Conservation (phyloP, 208 protist genomes). For the Leptomonas pyrrhocoris region DNA sequence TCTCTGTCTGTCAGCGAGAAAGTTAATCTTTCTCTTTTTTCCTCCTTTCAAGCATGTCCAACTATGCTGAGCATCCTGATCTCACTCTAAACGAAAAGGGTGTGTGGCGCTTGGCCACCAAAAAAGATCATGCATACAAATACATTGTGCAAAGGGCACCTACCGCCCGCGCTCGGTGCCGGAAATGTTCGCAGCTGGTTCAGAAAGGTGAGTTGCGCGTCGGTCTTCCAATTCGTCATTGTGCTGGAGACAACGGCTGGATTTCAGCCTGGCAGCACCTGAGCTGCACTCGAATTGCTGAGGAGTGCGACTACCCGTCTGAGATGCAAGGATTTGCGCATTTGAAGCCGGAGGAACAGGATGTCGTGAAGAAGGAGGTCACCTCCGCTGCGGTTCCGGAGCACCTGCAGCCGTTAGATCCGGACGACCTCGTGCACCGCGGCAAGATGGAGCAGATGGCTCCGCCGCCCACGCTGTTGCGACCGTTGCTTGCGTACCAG, state of each 20-base stretch:
- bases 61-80: conserved; percentile 52
- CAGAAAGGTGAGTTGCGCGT: conserved; percentile 78
- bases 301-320: conserved; percentile 30
- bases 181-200: conserved; percentile 87
- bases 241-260: conserved; percentile 81
- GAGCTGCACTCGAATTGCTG: conserved; percentile 61
- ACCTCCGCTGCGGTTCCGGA: conserved; percentile 51
- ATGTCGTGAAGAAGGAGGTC: conserved; percentile 62
- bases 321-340: conserved; percentile 60
- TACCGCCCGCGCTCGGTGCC: conserved; percentile 73
- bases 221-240: conserved; percentile 83
- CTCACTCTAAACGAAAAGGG: conserved; percentile 74
- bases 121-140: conserved; percentile 52
- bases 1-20: neutral
- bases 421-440: conserved; percentile 76
- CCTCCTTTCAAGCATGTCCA: conserved; percentile 45
- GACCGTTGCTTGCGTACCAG: conserved; percentile 83
- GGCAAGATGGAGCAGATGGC: conserved; percentile 54
- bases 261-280: conserved; percentile 92
- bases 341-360: conserved; percentile 53
- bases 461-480: conserved; percentile 56
- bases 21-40: conserved; percentile 5
- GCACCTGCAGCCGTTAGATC: conserved; percentile 82
- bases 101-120: conserved; percentile 57
- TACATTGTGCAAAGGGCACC: conserved; percentile 76